Base-by-base conservation (phyloP, 306 rosid genomes). In the Sesbania bispinosa region DNA sequence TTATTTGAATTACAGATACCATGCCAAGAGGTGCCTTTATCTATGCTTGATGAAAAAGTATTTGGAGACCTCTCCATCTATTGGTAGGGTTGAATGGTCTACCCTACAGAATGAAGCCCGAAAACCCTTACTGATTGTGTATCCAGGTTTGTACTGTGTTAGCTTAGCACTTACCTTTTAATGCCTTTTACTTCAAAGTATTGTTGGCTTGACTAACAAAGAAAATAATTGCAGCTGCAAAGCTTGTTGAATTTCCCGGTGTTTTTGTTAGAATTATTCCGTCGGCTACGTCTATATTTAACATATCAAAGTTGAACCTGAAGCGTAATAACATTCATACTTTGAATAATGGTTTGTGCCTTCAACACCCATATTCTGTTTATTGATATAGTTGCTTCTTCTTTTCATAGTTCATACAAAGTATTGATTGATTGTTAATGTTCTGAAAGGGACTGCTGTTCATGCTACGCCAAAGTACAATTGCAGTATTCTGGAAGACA, bases 401-500 rank as follows among this genome's bases (percentile, higher is more conserved):
- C 13, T 65, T 80, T 75, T 20, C 6, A 13, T 16, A n/a, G n/a
- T n/a, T n/a, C n/a, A n/a, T n/a, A 21, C 26, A 33, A 53, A 24
- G 27, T 62, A 33, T 61, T 62, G 65, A 35, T 72, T 65, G 51
- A 19, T 30, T 76, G 73, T 69, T 61, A 38, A 57, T 71, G 58
- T 41, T 67, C 38, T 46, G 61, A n/a, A 81, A 94, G 96, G 88
- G 79, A 79, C 73, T 58, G 39, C 61, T 26, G 78, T 79, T 46
- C 81, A 75, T 60, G 78, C 99, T 67, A 91, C 97, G 27, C 97
- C 96, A 1, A 91, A 84, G 77, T 94, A 94, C 80, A 94, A 94
- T 75, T 77, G 83, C 48, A 91, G 97, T 78, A 94, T 94, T 79
- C 67, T 91, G 84, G 99, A 94, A 82, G 99, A 94, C 78, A 83